Evolutionary conservation across 208 protist species (phyloP).

Genomic region (Trypanosoma lewisi): DNA sequence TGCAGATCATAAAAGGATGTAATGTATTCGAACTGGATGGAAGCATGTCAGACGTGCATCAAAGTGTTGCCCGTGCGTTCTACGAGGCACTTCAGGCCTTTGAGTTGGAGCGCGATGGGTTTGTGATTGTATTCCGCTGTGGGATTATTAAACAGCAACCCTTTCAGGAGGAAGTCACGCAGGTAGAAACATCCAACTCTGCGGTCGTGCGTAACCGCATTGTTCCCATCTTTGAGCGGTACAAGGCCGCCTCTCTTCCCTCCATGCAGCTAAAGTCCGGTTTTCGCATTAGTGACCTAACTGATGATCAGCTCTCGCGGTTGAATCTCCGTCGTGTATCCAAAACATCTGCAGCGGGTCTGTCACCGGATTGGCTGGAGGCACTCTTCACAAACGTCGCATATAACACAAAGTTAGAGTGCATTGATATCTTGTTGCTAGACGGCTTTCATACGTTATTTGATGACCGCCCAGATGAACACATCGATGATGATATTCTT

Average conservation of each 20-base stretch:
- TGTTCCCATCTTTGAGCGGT: constrained; percentile 81
- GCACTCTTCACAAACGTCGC: constrained; percentile 87
- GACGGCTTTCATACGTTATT: constrained; percentile 85
- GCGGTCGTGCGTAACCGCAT: constrained; percentile 79
- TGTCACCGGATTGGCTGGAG: constrained; percentile 86
- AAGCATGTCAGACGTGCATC: constrained; percentile 72
- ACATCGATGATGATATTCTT: constrained; percentile 78
- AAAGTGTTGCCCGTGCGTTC: constrained; percentile 72
- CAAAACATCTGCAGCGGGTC: constrained; percentile 50
- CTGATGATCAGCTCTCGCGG: constrained; percentile 62
- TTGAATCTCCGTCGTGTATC: constrained; percentile 75
- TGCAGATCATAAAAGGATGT: constrained; percentile 88
- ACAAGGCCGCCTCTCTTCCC: constrained; percentile 84
- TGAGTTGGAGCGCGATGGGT: constrained; percentile 84
- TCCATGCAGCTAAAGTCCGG: constrained; percentile 78
- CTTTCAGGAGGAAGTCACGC: constrained; percentile 78
- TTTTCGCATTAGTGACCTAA: constrained; percentile 81
- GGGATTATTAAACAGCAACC: constrained; percentile 77
- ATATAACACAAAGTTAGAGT: constrained; percentile 83
- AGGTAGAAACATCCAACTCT: constrained; percentile 72
- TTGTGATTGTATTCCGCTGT: constrained; percentile 74
- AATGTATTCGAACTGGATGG: constrained; percentile 89
- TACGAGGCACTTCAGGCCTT: constrained; percentile 82
- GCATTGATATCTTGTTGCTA: constrained; percentile 74
- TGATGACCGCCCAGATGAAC: constrained; percentile 64